Evolutionary conservation across 179 eudicot genomes (phyloP).

Genomic region (Silene noctiflora): DNA sequence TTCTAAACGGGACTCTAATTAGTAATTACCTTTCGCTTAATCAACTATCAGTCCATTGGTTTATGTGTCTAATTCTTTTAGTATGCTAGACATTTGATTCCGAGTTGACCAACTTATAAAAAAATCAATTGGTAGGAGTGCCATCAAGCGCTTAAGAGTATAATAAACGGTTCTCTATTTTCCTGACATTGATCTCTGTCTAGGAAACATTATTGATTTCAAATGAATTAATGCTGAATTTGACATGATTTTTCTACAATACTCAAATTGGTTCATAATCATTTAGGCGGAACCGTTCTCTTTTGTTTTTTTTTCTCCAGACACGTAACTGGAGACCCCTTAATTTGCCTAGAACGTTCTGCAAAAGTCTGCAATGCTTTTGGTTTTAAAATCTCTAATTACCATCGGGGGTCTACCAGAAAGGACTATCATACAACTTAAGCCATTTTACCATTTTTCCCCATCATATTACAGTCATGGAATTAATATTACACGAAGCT

Average conservation of each 20-base stretch:
- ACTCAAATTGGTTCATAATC: not conserved
- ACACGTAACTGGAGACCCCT: too few relatives aligned
- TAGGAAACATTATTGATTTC: not conserved
- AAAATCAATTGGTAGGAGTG: too few relatives aligned
- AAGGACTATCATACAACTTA: too few relatives aligned
- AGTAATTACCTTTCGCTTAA: not conserved
- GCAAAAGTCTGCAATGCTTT: not conserved
- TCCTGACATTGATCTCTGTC: not conserved
- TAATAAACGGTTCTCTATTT: not conserved
- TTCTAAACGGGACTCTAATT: not conserved
- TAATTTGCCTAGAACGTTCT: not conserved
- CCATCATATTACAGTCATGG: too few relatives aligned
- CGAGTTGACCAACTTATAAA: not conserved
- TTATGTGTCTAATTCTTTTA: not conserved
- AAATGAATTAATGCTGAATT: not conserved
- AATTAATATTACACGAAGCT: not conserved
- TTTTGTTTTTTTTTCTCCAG: too few relatives aligned
- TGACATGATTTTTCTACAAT: not conserved
- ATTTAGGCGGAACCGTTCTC: too few relatives aligned
- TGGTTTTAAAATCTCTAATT: not conserved
- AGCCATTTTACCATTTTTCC: too few relatives aligned
- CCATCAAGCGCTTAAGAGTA: not conserved
- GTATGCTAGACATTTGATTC: constrained; percentile 13
- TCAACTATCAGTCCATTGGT: not conserved
- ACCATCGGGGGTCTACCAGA: not conserved